phyloP scores from a whole-genome alignment of 1,139 yeast species.

The Kodamaea derodonti region DNA sequence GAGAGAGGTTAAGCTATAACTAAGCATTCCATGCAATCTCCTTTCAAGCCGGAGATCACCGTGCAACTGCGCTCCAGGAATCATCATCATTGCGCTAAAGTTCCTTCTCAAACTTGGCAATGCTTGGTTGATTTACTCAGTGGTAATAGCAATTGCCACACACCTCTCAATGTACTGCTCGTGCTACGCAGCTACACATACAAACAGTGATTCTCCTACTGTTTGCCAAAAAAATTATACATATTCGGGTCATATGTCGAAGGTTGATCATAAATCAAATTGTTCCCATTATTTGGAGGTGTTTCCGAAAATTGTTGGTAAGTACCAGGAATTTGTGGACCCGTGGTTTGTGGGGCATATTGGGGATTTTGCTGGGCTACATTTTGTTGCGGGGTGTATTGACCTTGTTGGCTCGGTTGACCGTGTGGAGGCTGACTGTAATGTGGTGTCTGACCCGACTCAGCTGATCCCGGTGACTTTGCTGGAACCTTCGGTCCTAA shows the following conservation, averaged over 20 bases:
- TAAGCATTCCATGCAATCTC: too few species aligned
- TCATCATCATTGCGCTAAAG: too few species aligned
- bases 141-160: too few species aligned
- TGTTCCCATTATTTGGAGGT: slow-evolving; percentile 6
- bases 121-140: too few species aligned
- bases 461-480: background rate
- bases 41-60: too few species aligned
- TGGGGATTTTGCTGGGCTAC: slow-evolving; percentile 8
- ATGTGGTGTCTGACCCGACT: background rate
- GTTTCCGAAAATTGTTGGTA: slow-evolving; percentile 9
- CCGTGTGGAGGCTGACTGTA: background rate
- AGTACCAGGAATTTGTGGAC: slow-evolving; percentile 21
- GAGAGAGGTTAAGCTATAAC: too few species aligned
- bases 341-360: background rate
- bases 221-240: slow-evolving; percentile 39
- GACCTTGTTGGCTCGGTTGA: background rate
- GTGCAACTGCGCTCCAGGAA: too few species aligned
- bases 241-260: slow-evolving; percentile 46
- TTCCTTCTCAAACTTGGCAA: too few species aligned
- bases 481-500: background rate
- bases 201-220: too few species aligned
- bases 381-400: background rate
- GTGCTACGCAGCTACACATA: too few species aligned
- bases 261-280: slow-evolving; percentile 44
- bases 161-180: too few species aligned